Base-by-base conservation (phyloP, 2,329 filamentous ascomycete genomes). In the Aureobasidium sp. region DNA sequence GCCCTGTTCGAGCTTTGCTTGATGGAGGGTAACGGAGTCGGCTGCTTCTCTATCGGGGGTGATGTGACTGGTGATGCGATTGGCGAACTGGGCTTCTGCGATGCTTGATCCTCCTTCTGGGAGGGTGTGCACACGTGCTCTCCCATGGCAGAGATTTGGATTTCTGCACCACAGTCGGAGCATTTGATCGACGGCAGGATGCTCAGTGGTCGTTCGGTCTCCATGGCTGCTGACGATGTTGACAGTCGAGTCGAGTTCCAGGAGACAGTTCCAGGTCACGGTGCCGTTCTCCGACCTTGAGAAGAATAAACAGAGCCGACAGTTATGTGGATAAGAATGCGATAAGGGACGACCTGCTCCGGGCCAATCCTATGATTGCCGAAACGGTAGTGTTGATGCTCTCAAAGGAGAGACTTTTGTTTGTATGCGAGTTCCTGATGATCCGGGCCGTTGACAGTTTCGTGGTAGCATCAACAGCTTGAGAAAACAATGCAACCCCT, bases 141-240 rank as follows among this genome's bases (percentile, higher is more conserved):
- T 64, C 89, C 90, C 88, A 96, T 92, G 72, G 86, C 79, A 37
- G 88, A 89, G 68, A 96, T 94, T 73, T 91, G 87, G 63, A 96
- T 89, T 70, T 92, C 84, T 44, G 79, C 75, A 44, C 85, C 84
- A 72, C 91, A 96, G 77, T 82, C 86, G 59, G 91, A 95, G 76
- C 91, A 96, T 81, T 93, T 96, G 76, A 96, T 89, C 27, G 86
- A 86, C 71, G 91, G 90, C 78, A 94, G 80, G 66, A 92, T 85
- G 74, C 83, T 82, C 73, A 85, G 17, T 59, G 62, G 61, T 51
- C 62, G 51, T 27, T 55, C 48, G 15, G 60, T 62, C 50, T 55
- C 60, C 60, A 62, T 62, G 51, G 27, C 24, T 41, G 60, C 60
- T 24, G 47, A n/a, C 41, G 13, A 44, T 39, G 46, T 13, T 20